Conservation (phyloP, 768 basidiomycete genomes). For the Leucosporidium yakuticum region DNA sequence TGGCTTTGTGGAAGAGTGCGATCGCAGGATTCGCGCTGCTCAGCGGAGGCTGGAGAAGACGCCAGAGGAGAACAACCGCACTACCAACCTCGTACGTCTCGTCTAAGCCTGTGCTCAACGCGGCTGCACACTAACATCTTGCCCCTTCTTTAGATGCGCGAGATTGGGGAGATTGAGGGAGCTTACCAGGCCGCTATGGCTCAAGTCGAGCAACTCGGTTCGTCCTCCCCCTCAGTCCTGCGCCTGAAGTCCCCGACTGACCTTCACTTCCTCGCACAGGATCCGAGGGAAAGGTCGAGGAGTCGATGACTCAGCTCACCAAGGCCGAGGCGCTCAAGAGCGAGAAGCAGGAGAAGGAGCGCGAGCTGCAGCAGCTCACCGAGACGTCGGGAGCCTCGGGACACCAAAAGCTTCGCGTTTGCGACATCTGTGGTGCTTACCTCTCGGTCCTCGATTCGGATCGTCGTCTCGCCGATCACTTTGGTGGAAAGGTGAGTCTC, state of each 20-base stretch:
- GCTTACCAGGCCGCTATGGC: constrained; percentile 98
- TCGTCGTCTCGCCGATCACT: constrained; percentile 96
- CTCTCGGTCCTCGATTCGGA: constrained; percentile 96
- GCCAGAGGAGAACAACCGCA: constrained; percentile 98
- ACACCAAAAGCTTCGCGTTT: constrained; percentile 99
- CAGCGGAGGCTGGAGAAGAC: constrained; percentile 97
- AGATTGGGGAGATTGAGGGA: constrained; percentile 98
- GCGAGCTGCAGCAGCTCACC: constrained; percentile 89
- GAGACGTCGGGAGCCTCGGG: constrained; percentile 98
- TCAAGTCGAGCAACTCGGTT: constrained; percentile 90
- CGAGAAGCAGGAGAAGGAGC: constrained; percentile 95
- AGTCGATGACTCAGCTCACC: constrained; percentile 95
- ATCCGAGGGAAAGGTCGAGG: constrained; percentile 98
- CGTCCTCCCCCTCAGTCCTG: constrained; percentile 34
- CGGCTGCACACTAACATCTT: neutral
- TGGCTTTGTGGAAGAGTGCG: constrained; percentile 95
- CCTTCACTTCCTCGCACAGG: constrained; percentile 49
- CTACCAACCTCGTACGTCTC: constrained; percentile 74
- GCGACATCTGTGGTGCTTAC: constrained; percentile 99
- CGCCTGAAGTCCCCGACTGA: constrained; percentile 14
- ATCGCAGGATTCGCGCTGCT: constrained; percentile 86
- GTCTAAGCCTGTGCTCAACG: neutral
- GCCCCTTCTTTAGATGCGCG: constrained; percentile 66
- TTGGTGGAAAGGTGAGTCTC: constrained; percentile 86
- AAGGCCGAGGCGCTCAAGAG: constrained; percentile 96